Conservation (phyloP, 169 alveolate species). For the Plasmodium falciparum region DNA sequence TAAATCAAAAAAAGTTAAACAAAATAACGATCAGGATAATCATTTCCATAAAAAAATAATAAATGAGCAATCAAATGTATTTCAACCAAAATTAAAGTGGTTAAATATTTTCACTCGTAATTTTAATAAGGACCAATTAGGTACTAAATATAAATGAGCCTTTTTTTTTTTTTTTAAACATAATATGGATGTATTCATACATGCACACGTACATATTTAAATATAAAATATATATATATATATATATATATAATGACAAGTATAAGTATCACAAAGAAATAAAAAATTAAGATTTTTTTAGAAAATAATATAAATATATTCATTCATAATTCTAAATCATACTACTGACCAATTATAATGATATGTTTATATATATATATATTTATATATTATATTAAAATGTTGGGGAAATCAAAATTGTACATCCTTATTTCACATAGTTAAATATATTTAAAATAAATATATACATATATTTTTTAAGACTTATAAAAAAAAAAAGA, state of each 20-base stretch:
- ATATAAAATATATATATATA: neutral
- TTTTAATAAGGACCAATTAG: slow-evolving; percentile 18
- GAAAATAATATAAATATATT: too few relatives aligned
- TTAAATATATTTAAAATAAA: too few relatives aligned
- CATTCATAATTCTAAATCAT: too few relatives aligned
- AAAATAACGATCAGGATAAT: neutral
- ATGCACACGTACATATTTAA: neutral
- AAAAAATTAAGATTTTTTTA: too few relatives aligned
- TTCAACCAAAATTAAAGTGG: slow-evolving; percentile 56
- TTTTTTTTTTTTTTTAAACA: neutral
- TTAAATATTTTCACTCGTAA: slow-evolving; percentile 49
- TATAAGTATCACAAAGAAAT: neutral
- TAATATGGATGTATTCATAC: neutral
- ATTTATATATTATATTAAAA: too few relatives aligned
- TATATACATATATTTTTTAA: too few relatives aligned
- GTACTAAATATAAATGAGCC: neutral
- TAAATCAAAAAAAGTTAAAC: neutral
- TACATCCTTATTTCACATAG: too few relatives aligned
- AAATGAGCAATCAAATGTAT: neutral
- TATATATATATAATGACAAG: neutral
- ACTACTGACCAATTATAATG: too few relatives aligned
- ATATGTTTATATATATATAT: too few relatives aligned
- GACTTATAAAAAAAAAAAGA: too few relatives aligned
- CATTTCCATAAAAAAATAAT: neutral
- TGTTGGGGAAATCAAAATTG: too few relatives aligned